phyloP scores from a whole-genome alignment of 2,329 filamentous ascomycete genomes.

The Ophiostoma himal-ulmi region DNA sequence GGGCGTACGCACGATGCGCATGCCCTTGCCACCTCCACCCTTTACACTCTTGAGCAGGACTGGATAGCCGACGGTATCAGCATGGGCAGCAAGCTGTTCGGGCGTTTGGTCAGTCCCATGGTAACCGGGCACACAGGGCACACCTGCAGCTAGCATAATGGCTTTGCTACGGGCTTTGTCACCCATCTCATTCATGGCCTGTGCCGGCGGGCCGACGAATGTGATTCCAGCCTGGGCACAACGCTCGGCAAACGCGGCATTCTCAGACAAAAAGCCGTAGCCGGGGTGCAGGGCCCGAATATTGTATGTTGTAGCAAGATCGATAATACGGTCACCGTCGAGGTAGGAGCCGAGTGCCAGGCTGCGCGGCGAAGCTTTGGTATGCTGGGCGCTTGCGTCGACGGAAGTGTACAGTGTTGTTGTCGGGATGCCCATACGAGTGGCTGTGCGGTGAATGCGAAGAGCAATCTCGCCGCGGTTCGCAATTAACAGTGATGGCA shows the following conservation, averaged over 20 bases:
- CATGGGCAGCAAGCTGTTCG: slow-evolving; percentile 53
- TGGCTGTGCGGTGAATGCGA: slow-evolving; percentile 82
- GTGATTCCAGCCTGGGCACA: slow-evolving; percentile 86
- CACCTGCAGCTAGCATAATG: slow-evolving; percentile 92
- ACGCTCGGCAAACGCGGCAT: slow-evolving; percentile 79
- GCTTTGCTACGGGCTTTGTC: slow-evolving; percentile 91
- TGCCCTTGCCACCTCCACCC: slow-evolving; percentile 78
- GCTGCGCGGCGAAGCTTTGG: slow-evolving; percentile 73
- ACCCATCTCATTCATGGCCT: slow-evolving; percentile 82
- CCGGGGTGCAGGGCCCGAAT: slow-evolving; percentile 93
- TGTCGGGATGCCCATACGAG: slow-evolving; percentile 81
- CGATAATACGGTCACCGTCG: slow-evolving; percentile 87
- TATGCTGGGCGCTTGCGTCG: slow-evolving; percentile 82
- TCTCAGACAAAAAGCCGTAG: slow-evolving; percentile 94
- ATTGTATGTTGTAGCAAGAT: slow-evolving; percentile 74
- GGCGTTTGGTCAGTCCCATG: slow-evolving; percentile 78
- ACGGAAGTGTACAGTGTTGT: slow-evolving; percentile 94
- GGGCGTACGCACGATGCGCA: slow-evolving; percentile 65
- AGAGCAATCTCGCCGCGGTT: slow-evolving; percentile 96
- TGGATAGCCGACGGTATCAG: slow-evolving; percentile 62
- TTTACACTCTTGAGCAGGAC: slow-evolving; percentile 75
- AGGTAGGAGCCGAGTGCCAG: slow-evolving; percentile 85
- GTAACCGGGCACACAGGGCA: slow-evolving; percentile 94
- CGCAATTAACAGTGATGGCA: slow-evolving; percentile 78
- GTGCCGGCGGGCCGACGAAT: slow-evolving; percentile 85